phyloP scores from a whole-genome alignment of 2,329 filamentous ascomycete genomes.

The Diaporthe helianthi region DNA sequence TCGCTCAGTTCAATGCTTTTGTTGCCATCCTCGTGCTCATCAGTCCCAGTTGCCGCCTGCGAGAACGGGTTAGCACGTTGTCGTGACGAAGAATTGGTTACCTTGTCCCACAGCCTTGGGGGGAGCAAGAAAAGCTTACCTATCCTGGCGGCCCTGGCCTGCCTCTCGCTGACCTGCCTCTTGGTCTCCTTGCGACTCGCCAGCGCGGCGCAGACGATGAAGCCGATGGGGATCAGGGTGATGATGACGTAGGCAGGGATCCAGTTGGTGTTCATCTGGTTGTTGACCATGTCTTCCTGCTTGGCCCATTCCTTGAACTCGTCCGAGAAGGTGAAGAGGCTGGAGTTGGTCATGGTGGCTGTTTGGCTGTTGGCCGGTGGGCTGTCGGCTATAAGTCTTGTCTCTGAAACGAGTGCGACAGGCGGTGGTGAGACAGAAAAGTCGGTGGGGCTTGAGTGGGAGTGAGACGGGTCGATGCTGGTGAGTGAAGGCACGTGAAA shows the following conservation, averaged over 20 bases:
- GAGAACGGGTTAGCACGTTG: neutral
- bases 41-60: conserved; percentile 19
- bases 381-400: neutral
- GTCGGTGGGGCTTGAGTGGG: neutral
- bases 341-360: conserved; percentile 3
- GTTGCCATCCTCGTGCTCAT: neutral
- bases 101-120: neutral
- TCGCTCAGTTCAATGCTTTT: neutral
- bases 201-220: conserved; percentile 4
- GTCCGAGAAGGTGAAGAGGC: conserved; percentile 26
- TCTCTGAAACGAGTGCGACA: neutral
- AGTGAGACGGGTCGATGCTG: neutral
- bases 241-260: conserved; percentile 28
- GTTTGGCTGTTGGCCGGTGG: neutral
- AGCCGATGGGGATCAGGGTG: conserved; percentile 23
- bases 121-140: conserved; percentile 14
- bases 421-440: neutral
- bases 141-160: conserved; percentile 4
- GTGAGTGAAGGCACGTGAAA: neutral
- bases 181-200: conserved; percentile 14
- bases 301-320: conserved; percentile 23
- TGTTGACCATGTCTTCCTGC: conserved; percentile 19
- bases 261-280: conserved; percentile 26
- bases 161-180: conserved; percentile 3
- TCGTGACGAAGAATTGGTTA: neutral